phyloP scores from a whole-genome alignment of 768 basidiomycete genomes.

The Naganishia randhawae region DNA sequence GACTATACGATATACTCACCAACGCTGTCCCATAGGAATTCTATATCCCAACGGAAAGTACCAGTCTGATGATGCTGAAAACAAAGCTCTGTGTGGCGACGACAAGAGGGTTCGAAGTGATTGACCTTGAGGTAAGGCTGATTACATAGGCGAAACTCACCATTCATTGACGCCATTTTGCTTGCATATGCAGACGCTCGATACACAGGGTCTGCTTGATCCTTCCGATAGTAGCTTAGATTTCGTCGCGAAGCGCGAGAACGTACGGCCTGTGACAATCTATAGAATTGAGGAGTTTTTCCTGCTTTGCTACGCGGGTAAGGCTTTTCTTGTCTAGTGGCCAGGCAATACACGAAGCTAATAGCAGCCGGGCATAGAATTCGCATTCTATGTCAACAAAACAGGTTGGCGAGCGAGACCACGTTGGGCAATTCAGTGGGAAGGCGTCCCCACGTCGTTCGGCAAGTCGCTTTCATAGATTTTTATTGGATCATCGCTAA shows the following conservation, averaged over 20 bases:
- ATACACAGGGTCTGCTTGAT: slow-evolving; percentile 92
- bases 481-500: not conserved
- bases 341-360: not conserved
- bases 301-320: slow-evolving; percentile 93
- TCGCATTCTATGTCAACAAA: slow-evolving; percentile 98
- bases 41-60: slow-evolving; percentile 96
- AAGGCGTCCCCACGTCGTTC: slow-evolving; percentile 87
- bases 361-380: slow-evolving; percentile 60
- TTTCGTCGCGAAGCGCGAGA: slow-evolving; percentile 85
- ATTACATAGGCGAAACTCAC: not conserved
- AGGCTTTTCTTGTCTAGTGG: slow-evolving; percentile 39
- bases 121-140: slow-evolving; percentile 69
- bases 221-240: slow-evolving; percentile 85
- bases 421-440: slow-evolving; percentile 95
- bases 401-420: slow-evolving; percentile 84
- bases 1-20: slow-evolving; percentile 5
- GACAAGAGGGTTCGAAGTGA: slow-evolving; percentile 95
- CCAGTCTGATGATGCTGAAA: slow-evolving; percentile 93
- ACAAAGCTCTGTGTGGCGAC: slow-evolving; percentile 96
- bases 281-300: slow-evolving; percentile 97
- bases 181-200: slow-evolving; percentile 59
- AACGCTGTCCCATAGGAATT: slow-evolving; percentile 67
- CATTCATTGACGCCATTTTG: not conserved
- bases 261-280: slow-evolving; percentile 87
- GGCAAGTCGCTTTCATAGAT: slow-evolving; percentile 59